phyloP scores from a whole-genome alignment of 805 yeast species.

The Ogataea paraovalis region DNA sequence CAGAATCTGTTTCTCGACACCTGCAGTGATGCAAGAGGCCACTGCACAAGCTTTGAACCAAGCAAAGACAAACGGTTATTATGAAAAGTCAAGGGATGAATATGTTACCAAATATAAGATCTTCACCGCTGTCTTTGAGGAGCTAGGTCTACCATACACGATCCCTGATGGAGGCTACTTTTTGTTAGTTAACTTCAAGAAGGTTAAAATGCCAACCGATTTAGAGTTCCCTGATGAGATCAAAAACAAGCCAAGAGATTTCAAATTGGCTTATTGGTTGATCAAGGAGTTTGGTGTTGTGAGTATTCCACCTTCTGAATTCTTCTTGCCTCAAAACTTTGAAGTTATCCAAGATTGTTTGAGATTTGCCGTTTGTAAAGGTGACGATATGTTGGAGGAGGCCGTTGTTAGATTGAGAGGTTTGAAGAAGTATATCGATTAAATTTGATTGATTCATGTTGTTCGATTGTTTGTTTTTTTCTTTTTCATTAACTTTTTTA shows the following conservation, averaged over 20 bases:
- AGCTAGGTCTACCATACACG: constrained; percentile 84
- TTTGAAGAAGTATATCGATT: constrained; percentile 59
- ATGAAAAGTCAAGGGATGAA: constrained; percentile 59
- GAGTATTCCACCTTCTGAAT: constrained; percentile 97
- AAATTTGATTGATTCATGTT: no score
- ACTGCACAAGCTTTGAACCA: constrained; percentile 69
- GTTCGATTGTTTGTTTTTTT: no score
- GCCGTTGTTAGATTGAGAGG: constrained; percentile 75
- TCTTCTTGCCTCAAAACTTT: constrained; percentile 67
- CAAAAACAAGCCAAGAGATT: constrained; percentile 70
- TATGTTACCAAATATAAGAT: constrained; percentile 71
- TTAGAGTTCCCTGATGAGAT: constrained; percentile 65
- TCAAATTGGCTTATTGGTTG: constrained; percentile 87
- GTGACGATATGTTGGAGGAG: constrained; percentile 70
- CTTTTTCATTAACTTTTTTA: not conserved
- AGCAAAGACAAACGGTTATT: constrained; percentile 64
- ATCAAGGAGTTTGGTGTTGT: constrained; percentile 92
- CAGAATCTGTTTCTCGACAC: constrained; percentile 86
- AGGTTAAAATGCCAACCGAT: constrained; percentile 72
- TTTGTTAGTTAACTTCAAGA: constrained; percentile 80
- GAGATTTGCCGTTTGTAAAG: constrained; percentile 96
- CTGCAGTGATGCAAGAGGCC: constrained; percentile 91
- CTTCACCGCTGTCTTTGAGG: constrained; percentile 76
- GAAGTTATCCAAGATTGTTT: constrained; percentile 76
- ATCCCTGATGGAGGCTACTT: constrained; percentile 92